phyloP scores from a whole-genome alignment of 768 basidiomycete genomes.

The Boletus rubescentipes region DNA sequence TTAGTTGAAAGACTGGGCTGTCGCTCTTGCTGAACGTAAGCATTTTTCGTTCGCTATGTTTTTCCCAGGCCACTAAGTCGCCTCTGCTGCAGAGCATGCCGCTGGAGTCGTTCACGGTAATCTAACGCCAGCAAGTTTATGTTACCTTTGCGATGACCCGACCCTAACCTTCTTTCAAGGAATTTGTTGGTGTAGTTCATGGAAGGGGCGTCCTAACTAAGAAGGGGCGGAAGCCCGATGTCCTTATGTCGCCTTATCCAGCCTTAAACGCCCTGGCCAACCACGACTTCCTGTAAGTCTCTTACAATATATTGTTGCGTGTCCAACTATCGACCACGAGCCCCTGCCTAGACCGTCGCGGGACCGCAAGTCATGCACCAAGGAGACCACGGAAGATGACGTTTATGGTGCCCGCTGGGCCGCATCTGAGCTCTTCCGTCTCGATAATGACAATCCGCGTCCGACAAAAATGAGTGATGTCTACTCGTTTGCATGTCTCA shows the following conservation, averaged over 20 bases:
- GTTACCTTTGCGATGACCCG: neutral
- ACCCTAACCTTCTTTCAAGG: neutral
- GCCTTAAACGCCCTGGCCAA: no score
- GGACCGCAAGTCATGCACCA: no score
- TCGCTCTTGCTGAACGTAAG: neutral
- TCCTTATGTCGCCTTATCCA: no score
- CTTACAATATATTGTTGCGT: no score
- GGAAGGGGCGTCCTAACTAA: conserved; percentile 3
- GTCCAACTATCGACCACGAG: no score
- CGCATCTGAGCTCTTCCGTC: conserved; percentile 9
- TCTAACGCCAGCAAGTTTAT: conserved; percentile 4
- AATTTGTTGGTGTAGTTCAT: neutral
- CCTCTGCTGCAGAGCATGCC: neutral
- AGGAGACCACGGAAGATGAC: no score
- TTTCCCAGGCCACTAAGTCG: neutral
- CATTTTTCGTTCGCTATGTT: neutral
- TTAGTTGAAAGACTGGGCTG: conserved; percentile 11
- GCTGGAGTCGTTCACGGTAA: conserved; percentile 2
- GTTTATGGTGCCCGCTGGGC: conserved; percentile 11
- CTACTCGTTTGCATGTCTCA: conserved; percentile 16
- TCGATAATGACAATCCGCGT: neutral
- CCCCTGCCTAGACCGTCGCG: no score
- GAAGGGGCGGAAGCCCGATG: no score
- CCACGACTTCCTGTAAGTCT: no score
- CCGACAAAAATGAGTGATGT: conserved; percentile 16